These are phyloP conservation scores for Eutreptiella sp. DNA, from an alignment of 208 protist species.

Conservation along the genomic window DNA sequence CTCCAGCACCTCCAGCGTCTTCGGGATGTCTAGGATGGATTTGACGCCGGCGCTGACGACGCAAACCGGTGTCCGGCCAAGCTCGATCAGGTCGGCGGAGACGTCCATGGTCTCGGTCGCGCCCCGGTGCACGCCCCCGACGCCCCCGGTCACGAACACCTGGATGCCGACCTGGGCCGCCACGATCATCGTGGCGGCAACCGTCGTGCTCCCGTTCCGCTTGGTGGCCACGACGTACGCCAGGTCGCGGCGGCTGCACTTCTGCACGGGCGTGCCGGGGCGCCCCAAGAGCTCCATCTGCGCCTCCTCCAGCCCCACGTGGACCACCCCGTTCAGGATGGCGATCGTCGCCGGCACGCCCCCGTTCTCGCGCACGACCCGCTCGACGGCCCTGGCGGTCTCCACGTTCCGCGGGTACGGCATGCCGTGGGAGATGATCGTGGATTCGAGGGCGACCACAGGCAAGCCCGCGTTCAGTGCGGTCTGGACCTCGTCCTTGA, in stretches of 20 bases:
- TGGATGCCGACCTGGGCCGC: constrained; percentile 46
- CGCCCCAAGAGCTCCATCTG: constrained; percentile 36
- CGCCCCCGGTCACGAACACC: constrained; percentile 81
- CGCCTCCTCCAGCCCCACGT: constrained; percentile 49
- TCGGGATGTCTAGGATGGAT: constrained; percentile 72
- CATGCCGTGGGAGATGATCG: constrained; percentile 67
- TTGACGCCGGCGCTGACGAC: constrained; percentile 82
- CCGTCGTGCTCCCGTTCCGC: constrained; percentile 68
- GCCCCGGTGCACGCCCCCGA: constrained; percentile 75
- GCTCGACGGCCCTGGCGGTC: constrained; percentile 56
- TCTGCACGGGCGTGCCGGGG: constrained; percentile 14
- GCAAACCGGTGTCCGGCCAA: constrained; percentile 52
- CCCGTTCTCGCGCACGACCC: constrained; percentile 53
- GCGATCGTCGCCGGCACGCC: constrained; percentile 81
- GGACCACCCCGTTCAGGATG: constrained; percentile 62
- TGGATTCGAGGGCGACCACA: constrained; percentile 66
- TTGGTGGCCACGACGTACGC: constrained; percentile 38
- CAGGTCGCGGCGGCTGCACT: constrained; percentile 59
- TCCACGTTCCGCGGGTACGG: constrained; percentile 75
- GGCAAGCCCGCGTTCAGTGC: constrained; percentile 42
- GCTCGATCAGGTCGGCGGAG: constrained; percentile 71
- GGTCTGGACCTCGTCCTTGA: constrained; percentile 40
- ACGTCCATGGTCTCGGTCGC: constrained; percentile 57
- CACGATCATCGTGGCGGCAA: constrained; percentile 62
- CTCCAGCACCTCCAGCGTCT: constrained; percentile 74